Evolutionary conservation across 2,329 filamentous ascomycete genomes (phyloP).

Genomic region (Colletotrichum liriopes): DNA sequence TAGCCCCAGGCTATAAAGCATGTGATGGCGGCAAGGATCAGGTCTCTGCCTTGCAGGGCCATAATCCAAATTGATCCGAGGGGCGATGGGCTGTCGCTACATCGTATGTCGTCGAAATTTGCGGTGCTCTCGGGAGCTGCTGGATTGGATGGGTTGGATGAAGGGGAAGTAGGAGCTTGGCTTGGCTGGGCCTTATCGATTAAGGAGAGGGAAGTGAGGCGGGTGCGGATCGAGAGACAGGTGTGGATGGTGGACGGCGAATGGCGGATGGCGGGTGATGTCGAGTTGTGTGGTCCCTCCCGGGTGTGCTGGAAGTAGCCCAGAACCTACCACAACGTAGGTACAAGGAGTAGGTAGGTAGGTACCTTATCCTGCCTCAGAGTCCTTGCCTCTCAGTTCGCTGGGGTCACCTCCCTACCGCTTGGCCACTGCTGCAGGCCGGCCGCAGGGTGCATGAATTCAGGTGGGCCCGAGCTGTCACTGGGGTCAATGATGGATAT

Average conservation of each 20-base stretch:
- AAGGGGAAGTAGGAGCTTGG: not conserved
- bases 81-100: slow-evolving; percentile 33
- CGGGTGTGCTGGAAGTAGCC: not conserved
- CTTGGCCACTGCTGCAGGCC: not conserved
- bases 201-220: not conserved
- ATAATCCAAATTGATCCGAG: slow-evolving; percentile 58
- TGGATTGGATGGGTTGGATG: slow-evolving; percentile 1
- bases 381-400: too few relatives aligned
- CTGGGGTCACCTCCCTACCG: not conserved
- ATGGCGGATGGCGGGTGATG: not conserved
- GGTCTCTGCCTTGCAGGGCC: slow-evolving; percentile 83
- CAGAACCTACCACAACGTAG: not conserved
- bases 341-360: not conserved
- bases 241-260: slow-evolving; percentile 3
- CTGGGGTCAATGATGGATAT: not conserved
- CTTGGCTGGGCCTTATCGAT: slow-evolving; percentile 18
- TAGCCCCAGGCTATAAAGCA: slow-evolving; percentile 91
- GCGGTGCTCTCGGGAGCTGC: slow-evolving; percentile 18
- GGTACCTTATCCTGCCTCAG: not conserved
- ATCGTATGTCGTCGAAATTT: slow-evolving; percentile 29
- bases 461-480: slow-evolving; percentile 1
- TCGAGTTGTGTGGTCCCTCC: not conserved
- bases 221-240: slow-evolving; percentile 12
- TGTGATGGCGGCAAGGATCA: slow-evolving; percentile 76
- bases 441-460: not conserved